phyloP scores from a whole-genome alignment of 441 rosid species.

The Adansonia grandidieri region DNA sequence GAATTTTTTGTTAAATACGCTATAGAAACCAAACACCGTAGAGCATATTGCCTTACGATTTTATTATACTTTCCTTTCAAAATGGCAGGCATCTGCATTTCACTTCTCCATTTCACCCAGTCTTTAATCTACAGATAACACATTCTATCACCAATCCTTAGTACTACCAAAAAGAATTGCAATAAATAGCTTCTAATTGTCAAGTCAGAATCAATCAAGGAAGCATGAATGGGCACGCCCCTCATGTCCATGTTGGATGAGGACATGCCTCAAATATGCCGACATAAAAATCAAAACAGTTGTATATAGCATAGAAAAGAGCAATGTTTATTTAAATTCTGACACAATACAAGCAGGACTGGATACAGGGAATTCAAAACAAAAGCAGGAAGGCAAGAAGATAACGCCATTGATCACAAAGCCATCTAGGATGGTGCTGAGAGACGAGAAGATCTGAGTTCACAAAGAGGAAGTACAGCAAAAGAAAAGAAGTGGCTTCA shows the following conservation, averaged over 20 bases:
- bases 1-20: not conserved
- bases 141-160: not conserved
- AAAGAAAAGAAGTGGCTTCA: not conserved
- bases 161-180: not conserved
- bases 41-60: not conserved
- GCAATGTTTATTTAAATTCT: not conserved
- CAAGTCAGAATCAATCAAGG: not conserved
- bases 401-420: not conserved
- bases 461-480: not conserved
- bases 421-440: not conserved
- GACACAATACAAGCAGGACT: not conserved
- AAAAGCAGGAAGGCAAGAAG: not conserved
- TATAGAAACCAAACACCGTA: not conserved
- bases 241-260: not conserved
- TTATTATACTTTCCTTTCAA: not conserved
- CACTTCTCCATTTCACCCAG: not conserved
- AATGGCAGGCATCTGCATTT: not conserved
- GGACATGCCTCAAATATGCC: not conserved
- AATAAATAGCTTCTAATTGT: not conserved
- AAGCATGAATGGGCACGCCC: not conserved
- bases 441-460: not conserved
- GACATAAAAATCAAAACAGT: not conserved
- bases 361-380: not conserved
- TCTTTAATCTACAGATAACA: not conserved
- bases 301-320: not conserved